Conservation (phyloP, 305 asterid genomes). For the Fraxinus nigra region DNA sequence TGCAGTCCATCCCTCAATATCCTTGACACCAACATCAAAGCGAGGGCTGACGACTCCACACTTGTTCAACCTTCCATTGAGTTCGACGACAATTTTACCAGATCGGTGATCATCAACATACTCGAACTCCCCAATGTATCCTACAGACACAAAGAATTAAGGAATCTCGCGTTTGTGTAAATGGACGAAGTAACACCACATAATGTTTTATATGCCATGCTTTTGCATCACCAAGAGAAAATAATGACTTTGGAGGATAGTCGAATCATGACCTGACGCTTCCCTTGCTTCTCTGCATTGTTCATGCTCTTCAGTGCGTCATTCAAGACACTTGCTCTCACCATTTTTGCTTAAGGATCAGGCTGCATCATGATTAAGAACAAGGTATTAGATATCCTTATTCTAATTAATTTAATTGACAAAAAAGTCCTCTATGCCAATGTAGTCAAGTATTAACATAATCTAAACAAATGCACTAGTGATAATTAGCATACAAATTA, state of each 20-base stretch:
- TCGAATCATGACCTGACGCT: not conserved
- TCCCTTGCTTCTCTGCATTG: not conserved
- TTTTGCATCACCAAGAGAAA: not conserved
- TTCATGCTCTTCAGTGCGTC: not conserved
- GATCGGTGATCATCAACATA: not conserved
- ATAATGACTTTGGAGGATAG: not conserved
- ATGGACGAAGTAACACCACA: not conserved
- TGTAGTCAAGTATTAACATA: not conserved
- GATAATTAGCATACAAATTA: not conserved
- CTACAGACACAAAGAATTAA: not conserved
- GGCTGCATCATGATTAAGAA: not conserved
- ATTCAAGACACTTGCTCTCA: not conserved
- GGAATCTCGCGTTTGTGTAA: not conserved
- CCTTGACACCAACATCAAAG: slow-evolving; percentile 3
- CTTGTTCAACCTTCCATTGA: not conserved
- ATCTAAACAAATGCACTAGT: not conserved
- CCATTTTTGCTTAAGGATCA: not conserved
- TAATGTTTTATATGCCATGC: not conserved
- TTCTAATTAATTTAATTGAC: not conserved
- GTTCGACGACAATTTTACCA: not conserved
- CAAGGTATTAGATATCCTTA: not conserved
- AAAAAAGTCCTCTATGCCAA: not conserved
- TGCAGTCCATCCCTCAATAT: not conserved
- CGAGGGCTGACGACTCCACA: not conserved
- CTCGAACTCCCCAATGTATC: not conserved